Base-by-base conservation (phyloP, 2,329 filamentous ascomycete genomes). In the Fusarium sp. region DNA sequence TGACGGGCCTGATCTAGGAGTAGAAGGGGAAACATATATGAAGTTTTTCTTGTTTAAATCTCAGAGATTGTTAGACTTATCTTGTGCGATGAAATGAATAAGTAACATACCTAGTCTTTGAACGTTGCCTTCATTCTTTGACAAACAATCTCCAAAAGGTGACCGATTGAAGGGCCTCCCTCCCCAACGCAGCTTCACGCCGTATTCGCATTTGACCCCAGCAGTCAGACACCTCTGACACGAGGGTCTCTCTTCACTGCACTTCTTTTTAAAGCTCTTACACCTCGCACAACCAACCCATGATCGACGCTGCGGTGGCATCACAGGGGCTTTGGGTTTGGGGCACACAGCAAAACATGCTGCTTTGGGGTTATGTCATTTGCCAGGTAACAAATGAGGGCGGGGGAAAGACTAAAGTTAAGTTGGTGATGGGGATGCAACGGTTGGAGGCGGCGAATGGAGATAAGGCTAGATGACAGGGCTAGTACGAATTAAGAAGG, bases 231-330 rank as follows among this genome's bases (percentile, higher is more conserved):
- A 73, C 28, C 71, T 68, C 55, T 73, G 66, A 41, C 71, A 73
- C 24, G 50, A 35, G 8, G 71, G 71, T 14, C 67, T 53, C 13
- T 73, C 70, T 28, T 73, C 71, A 30, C 54, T 73, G 61, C 71
- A 73, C 54, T 73, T 73, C 70, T 73, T 73, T 48, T 73, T 73
- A 63, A 73, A 73, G 30, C 71, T 70, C 67, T 73, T 73, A 44
- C 71, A 73, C 38, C 71, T 62, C n/a, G 67, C 36, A 38, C 71
- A 73, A 58, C 71, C 71, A 24, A 73, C 71, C 71, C 71, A 73
- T 61, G 71, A 73, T 54, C 71, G 70, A 68, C 71, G 71, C 61
- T 73, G 66, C 30, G 71, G 71, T 26, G 71, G 66, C 71, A 73
- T 73, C 54, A 64, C 66, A 68, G 42, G 42, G 64, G 44, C 1